These are phyloP conservation scores for Didymella segeticola DNA, from an alignment of 2,329 filamentous ascomycete species.

Conservation along the genomic window DNA sequence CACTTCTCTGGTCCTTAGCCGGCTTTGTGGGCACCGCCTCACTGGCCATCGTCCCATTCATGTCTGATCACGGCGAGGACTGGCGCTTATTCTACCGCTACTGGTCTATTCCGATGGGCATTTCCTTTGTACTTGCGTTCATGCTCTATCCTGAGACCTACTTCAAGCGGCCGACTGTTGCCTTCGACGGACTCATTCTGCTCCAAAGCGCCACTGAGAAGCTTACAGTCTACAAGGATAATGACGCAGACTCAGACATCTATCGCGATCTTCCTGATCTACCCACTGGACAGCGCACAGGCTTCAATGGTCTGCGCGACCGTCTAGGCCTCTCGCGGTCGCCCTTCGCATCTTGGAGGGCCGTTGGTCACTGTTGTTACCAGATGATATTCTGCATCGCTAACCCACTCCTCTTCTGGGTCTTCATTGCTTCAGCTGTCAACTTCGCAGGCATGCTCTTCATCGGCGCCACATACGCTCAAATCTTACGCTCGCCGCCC, in stretches of 20 bases:
- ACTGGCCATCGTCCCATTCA: constrained; percentile 36
- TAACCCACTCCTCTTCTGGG: constrained; percentile 45
- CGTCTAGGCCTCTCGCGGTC: constrained; percentile 31
- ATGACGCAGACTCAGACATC: constrained; percentile 34
- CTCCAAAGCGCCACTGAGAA: constrained; percentile 50
- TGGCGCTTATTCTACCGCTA: constrained; percentile 47
- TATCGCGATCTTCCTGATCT: constrained; percentile 34
- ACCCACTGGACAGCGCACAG: constrained; percentile 12
- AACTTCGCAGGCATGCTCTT: constrained; percentile 41
- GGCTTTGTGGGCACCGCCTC: constrained; percentile 31
- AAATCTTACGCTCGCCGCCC: constrained; percentile 27
- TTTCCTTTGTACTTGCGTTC: constrained; percentile 38
- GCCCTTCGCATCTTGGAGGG: constrained; percentile 34
- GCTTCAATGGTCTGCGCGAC: constrained; percentile 17
- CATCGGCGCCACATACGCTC: constrained; percentile 36
- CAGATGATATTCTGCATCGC: constrained; percentile 38
- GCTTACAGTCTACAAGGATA: constrained; percentile 46
- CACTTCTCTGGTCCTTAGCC: constrained; percentile 44
- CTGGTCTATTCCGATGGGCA: constrained; percentile 35
- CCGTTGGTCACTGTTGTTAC: constrained; percentile 31
- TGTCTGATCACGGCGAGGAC: constrained; percentile 32
- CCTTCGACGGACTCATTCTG: constrained; percentile 52
- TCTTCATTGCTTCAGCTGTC: constrained; percentile 31
- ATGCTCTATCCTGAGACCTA: constrained; percentile 50
- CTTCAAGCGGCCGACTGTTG: constrained; percentile 51